Percentiles rank a stretch among this genome's conserved stretches.
Evolutionary conservation across 2,329 filamentous ascomycete genomes (phyloP).

Genomic region (Tolypocladium inflatum): DNA sequence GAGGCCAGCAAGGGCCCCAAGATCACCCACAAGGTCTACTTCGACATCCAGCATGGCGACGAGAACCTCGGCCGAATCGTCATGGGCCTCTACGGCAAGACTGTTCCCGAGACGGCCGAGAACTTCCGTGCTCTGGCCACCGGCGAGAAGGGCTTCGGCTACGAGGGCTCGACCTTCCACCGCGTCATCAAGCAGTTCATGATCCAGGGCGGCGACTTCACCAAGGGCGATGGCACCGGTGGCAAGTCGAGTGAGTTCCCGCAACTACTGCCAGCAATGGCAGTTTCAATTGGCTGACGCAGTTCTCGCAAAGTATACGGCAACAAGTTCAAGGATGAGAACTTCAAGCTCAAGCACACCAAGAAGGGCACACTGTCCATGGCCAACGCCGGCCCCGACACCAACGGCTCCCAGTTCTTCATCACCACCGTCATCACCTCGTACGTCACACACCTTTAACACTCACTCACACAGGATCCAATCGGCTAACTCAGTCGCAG

Average conservation of each 20-base stretch:
- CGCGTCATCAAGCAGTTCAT: slow-evolving; percentile 86
- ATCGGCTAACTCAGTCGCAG: slow-evolving; percentile 22
- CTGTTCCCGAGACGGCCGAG: slow-evolving; percentile 64
- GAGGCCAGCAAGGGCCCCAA: slow-evolving; percentile 79
- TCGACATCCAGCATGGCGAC: slow-evolving; percentile 72
- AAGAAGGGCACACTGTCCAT: slow-evolving; percentile 77
- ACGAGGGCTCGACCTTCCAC: slow-evolving; percentile 76
- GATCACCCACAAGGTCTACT: slow-evolving; percentile 93
- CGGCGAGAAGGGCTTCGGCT: slow-evolving; percentile 79
- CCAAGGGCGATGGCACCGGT: slow-evolving; percentile 70
- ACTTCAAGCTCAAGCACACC: slow-evolving; percentile 91
- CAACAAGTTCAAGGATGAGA: slow-evolving; percentile 77
- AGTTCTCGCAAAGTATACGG: slow-evolving; percentile 54
- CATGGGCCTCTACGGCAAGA: slow-evolving; percentile 81
- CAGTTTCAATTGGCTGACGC: slow-evolving; percentile 10
- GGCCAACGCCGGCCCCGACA: slow-evolving; percentile 78
- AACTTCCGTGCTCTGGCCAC: slow-evolving; percentile 76
- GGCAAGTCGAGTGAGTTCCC: slow-evolving; percentile 66
- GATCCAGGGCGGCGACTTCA: slow-evolving; percentile 89
- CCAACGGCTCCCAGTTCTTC: slow-evolving; percentile 86
- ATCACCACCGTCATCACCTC: slow-evolving; percentile 75
- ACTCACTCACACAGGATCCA: not conserved
- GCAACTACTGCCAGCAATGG: not conserved
- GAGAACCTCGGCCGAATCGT: slow-evolving; percentile 65
- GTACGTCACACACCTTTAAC: slow-evolving; percentile 32